phyloP scores from a whole-genome alignment of 768 basidiomycete genomes.

The Lactifluus piperatus region DNA sequence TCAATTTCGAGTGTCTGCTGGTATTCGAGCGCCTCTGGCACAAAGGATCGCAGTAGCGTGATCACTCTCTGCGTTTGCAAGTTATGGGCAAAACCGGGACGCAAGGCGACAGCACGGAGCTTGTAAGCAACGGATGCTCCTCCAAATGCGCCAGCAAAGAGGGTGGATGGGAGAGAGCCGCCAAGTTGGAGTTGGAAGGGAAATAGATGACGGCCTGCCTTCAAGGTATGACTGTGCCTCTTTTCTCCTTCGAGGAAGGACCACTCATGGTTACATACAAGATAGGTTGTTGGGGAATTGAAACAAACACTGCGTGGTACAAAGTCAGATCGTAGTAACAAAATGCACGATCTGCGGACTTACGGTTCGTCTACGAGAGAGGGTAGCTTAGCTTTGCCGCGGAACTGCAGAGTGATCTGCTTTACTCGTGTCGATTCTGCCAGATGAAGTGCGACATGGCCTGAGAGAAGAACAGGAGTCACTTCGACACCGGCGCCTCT shows the following conservation, averaged over 20 bases:
- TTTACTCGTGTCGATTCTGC: slow-evolving; percentile 76
- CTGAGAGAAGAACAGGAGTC: slow-evolving; percentile 73
- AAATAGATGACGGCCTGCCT: slow-evolving; percentile 90
- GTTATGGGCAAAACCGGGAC: slow-evolving; percentile 66
- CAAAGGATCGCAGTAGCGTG: slow-evolving; percentile 62
- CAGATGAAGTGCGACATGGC: slow-evolving; percentile 72
- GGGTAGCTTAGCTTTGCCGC: slow-evolving; percentile 74
- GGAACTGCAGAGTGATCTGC: slow-evolving; percentile 76
- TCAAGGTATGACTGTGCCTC: slow-evolving; percentile 76
- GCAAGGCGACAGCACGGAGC: slow-evolving; percentile 75
- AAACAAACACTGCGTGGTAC: slow-evolving; percentile 31
- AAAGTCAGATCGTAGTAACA: slow-evolving; percentile 11
- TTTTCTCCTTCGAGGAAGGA: slow-evolving; percentile 84
- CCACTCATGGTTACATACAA: slow-evolving; percentile 81
- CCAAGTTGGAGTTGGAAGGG: slow-evolving; percentile 87
- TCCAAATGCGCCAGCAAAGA: slow-evolving; percentile 45
- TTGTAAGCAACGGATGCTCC: slow-evolving; percentile 78
- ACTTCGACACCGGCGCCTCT: slow-evolving; percentile 77
- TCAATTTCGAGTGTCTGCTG: slow-evolving; percentile 93
- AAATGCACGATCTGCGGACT: slow-evolving; percentile 22
- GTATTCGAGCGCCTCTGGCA: slow-evolving; percentile 82
- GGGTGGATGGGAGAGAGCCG: slow-evolving; percentile 73
- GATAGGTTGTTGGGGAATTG: slow-evolving; percentile 44
- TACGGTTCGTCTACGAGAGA: slow-evolving; percentile 49
- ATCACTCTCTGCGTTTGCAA: slow-evolving; percentile 56